A percentile compares a stretch with the other conserved stretches of the same genome.
These are phyloP conservation scores for Aristolochia contorta DNA, from an alignment of 164 flowering plant species.

Conservation along the genomic window DNA sequence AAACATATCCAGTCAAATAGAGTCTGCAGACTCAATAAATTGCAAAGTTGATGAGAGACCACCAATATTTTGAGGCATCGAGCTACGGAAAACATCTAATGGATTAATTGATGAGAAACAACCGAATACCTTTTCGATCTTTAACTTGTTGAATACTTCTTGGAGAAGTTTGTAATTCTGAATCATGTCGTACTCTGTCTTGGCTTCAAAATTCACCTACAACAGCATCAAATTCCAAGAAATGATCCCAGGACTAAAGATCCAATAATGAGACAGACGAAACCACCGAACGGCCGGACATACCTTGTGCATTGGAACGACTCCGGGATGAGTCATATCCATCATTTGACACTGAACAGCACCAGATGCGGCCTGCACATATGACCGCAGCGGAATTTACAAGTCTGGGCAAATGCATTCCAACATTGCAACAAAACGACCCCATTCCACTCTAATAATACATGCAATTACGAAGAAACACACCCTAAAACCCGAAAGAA, in stretches of 20 bases:
- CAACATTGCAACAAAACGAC: background rate
- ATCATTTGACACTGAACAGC: conserved; percentile 93
- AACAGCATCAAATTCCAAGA: background rate
- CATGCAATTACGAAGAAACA: background rate
- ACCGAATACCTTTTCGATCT: conserved; percentile 58
- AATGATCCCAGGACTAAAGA: background rate
- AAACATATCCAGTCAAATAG: background rate
- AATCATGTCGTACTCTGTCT: conserved; percentile 87
- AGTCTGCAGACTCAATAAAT: background rate
- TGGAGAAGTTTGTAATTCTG: conserved; percentile 91
- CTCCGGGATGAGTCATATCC: conserved; percentile 81
- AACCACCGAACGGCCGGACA: background rate
- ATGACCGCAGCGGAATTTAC: background rate
- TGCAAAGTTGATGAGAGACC: too few species aligned
- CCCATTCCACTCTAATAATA: background rate
- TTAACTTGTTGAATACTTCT: conserved; percentile 76
- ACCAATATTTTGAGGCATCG: too few species aligned
- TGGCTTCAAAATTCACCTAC: conserved; percentile 89
- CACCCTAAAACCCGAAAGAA: background rate
- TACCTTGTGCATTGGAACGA: conserved; percentile 96
- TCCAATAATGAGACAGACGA: background rate
- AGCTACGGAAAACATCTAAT: too few species aligned
- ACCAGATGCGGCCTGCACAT: conserved; percentile 76
- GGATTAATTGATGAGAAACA: background rate
- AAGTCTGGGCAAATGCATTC: background rate